Conservation (phyloP, 768 basidiomycete species). For the Amyloporia xantha region DNA sequence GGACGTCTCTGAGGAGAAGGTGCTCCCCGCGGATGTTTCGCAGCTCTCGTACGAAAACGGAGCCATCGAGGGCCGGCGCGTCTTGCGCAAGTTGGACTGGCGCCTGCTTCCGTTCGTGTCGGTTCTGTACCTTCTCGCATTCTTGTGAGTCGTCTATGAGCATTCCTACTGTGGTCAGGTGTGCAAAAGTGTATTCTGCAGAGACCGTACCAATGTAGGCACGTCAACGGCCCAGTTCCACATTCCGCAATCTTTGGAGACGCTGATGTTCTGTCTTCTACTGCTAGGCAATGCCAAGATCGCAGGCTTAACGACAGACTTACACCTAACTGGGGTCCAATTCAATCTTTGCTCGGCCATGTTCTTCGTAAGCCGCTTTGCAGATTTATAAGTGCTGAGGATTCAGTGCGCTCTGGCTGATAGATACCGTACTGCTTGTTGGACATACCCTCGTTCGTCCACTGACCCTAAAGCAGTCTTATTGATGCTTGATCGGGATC, state of each 20-base stretch:
- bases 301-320: constrained; percentile 5
- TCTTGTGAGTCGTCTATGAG: constrained; percentile 3
- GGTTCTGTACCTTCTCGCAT: constrained; percentile 9
- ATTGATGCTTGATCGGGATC: background rate
- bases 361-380: constrained; percentile 5
- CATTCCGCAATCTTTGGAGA: background rate
- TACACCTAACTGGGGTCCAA: constrained; percentile 6
- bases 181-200: background rate
- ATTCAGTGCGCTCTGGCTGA: background rate
- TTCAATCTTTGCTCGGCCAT: constrained; percentile 7
- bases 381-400: background rate
- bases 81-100: constrained; percentile 8
- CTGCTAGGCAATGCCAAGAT: constrained; percentile 8
- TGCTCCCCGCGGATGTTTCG: background rate
- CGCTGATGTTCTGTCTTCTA: background rate
- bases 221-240: background rate
- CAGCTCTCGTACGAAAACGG: background rate
- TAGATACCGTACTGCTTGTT: constrained; percentile 10
- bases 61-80: background rate
- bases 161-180: background rate
- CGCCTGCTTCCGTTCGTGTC: constrained; percentile 7
- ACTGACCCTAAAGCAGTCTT: background rate
- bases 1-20: background rate
- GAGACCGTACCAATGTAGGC: constrained; percentile 10
- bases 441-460: constrained; percentile 7